Evolutionary conservation across 768 basidiomycete species (phyloP).

Genomic region (Trichaptum fuscoviolaceum): DNA sequence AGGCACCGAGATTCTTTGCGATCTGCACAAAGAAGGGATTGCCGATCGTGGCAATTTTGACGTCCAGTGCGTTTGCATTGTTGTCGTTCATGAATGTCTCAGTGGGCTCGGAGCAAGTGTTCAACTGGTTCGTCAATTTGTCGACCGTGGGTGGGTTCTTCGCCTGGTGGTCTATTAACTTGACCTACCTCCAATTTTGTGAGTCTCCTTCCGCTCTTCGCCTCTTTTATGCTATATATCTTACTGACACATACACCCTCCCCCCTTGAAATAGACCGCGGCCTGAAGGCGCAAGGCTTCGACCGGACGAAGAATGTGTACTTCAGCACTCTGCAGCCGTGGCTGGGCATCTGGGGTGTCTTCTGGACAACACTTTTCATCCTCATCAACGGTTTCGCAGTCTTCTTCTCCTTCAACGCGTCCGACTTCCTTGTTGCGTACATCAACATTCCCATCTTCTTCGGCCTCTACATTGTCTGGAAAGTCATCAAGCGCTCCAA

Average conservation of each 20-base stretch:
- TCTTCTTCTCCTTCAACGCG: conserved; percentile 61
- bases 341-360: conserved; percentile 63
- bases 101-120: conserved; percentile 49
- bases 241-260: conserved; percentile 6
- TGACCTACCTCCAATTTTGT: conserved; percentile 73
- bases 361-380: conserved; percentile 61
- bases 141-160: conserved; percentile 65
- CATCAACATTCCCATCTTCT: conserved; percentile 44
- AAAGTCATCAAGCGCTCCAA: conserved; percentile 35
- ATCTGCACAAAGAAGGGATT: conserved; percentile 45
- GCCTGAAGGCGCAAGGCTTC: conserved; percentile 59
- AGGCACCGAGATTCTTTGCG: conserved; percentile 38
- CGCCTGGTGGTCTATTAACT: conserved; percentile 60
- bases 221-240: not conserved
- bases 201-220: conserved; percentile 21
- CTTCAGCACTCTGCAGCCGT: conserved; percentile 50
- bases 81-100: conserved; percentile 64
- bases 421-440: conserved; percentile 47
- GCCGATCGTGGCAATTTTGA: conserved; percentile 37
- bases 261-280: conserved; percentile 38
- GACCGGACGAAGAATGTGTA: conserved; percentile 60
- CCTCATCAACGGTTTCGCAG: conserved; percentile 47
- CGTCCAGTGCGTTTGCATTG: conserved; percentile 35
- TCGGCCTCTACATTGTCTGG: conserved; percentile 39
- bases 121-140: conserved; percentile 69